Evolutionary conservation across 345 rosid genomes (phyloP).

Genomic region (Salix viminalis): DNA sequence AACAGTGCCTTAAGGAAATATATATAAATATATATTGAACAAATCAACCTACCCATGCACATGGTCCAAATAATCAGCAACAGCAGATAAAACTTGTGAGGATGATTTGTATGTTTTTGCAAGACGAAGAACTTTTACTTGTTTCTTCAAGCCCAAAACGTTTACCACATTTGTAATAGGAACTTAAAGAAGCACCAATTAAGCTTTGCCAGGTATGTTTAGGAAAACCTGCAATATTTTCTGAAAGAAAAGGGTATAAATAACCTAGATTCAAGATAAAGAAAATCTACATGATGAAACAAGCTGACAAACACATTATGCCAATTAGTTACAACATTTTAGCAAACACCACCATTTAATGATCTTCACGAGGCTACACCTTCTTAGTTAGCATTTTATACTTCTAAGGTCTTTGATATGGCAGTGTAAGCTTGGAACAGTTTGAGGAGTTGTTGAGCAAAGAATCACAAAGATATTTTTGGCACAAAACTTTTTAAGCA

Average conservation of each 20-base stretch:
- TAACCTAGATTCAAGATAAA: slow-evolving; percentile 1
- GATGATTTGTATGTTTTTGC: slow-evolving; percentile 64
- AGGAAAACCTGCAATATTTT: slow-evolving; percentile 41
- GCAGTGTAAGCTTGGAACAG: no score
- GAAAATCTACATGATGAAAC: no score
- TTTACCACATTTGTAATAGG: slow-evolving; percentile 36
- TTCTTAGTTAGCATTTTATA: no score
- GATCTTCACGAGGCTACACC: no score
- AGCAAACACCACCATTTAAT: no score
- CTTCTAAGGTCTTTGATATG: no score
- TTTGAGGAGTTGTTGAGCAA: no score
- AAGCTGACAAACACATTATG: no score
- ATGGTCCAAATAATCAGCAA: slow-evolving; percentile 71
- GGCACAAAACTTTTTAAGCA: no score
- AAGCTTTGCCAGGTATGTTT: slow-evolving; percentile 66
- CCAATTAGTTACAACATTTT: no score
- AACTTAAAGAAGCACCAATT: slow-evolving; percentile 61
- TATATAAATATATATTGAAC: background rate
- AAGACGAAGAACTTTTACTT: slow-evolving; percentile 47
- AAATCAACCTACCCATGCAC: slow-evolving; percentile 51
- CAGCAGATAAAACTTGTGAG: slow-evolving; percentile 56
- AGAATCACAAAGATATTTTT: no score
- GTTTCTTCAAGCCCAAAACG: slow-evolving; percentile 37
- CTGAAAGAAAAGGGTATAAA: slow-evolving; percentile 35
- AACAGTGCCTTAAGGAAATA: background rate